Percentiles rank a stretch among this genome's conserved stretches.
Evolutionary conservation across 495 filamentous ascomycete species (phyloP).

Genomic region (Penicillium salamii): DNA sequence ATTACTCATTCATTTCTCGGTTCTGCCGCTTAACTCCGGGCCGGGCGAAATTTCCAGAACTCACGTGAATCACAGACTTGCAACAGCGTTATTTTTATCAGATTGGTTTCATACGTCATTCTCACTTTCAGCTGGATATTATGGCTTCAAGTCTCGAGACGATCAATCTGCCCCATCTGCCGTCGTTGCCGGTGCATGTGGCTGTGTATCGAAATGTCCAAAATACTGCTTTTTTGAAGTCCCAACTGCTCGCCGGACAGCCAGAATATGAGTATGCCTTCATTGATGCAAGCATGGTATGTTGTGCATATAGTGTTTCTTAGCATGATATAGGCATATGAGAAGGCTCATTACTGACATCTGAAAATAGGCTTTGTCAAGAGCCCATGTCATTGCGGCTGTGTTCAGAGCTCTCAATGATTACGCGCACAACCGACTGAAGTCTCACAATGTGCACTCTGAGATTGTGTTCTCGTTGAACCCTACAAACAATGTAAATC

Average conservation of each 20-base stretch:
- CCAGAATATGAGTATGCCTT: slow-evolving; percentile 88
- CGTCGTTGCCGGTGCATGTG: slow-evolving; percentile 64
- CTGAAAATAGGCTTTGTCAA: slow-evolving; percentile 56
- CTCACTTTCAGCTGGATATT: neutral
- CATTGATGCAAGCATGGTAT: slow-evolving; percentile 74
- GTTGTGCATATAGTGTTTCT: neutral
- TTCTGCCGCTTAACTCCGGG: slow-evolving; percentile 25
- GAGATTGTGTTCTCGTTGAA: slow-evolving; percentile 85
- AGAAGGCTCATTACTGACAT: slow-evolving; percentile 6
- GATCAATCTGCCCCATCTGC: slow-evolving; percentile 67
- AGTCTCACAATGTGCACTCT: slow-evolving; percentile 86
- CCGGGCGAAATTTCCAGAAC: slow-evolving; percentile 46
- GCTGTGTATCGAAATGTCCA: slow-evolving; percentile 71
- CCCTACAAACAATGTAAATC: slow-evolving; percentile 77
- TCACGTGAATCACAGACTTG: slow-evolving; percentile 25
- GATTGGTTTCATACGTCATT: slow-evolving; percentile 17
- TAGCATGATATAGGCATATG: neutral
- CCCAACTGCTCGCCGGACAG: slow-evolving; percentile 79
- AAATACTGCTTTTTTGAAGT: slow-evolving; percentile 72
- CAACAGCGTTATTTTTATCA: neutral
- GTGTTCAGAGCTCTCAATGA: slow-evolving; percentile 75
- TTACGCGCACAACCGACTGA: slow-evolving; percentile 55
- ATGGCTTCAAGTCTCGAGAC: slow-evolving; percentile 43
- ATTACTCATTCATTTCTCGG: slow-evolving; percentile 25
- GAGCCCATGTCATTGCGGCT: slow-evolving; percentile 70